A percentile compares a stretch with the other conserved stretches of the same genome.
Conservation (phyloP, 768 basidiomycete genomes). For the Strobilomyces echinocephalus region DNA sequence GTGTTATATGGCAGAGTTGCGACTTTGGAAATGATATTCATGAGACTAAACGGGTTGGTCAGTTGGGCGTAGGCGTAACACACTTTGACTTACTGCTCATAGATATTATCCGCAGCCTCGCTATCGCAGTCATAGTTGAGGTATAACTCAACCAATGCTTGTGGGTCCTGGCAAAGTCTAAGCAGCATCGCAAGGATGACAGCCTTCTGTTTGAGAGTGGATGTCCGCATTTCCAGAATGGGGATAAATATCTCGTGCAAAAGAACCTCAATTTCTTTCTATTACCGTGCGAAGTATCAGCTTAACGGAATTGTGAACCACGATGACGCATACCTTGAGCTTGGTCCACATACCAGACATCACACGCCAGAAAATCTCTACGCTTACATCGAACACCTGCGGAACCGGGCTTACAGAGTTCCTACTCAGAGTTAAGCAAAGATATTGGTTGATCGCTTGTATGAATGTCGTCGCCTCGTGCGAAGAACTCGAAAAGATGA, state of each 20-base stretch:
- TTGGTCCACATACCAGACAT: constrained; percentile 91
- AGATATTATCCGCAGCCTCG: constrained; percentile 92
- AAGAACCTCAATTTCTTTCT: constrained; percentile 99
- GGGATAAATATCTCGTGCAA: constrained; percentile 98
- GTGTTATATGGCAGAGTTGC: constrained; percentile 53
- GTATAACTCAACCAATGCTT: constrained; percentile 96
- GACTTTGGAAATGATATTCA: constrained; percentile 95
- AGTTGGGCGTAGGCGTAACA: constrained; percentile 2
- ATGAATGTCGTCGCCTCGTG: constrained; percentile 85
- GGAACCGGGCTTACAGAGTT: constrained; percentile 94
- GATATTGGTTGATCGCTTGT: constrained; percentile 93
- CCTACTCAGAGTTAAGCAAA: constrained; percentile 86
- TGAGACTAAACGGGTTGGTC: constrained; percentile 47
- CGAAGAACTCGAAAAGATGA: constrained; percentile 87
- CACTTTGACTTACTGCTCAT: constrained; percentile 68
- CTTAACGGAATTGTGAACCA: not conserved
- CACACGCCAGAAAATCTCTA: constrained; percentile 98
- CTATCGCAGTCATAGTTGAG: constrained; percentile 99
- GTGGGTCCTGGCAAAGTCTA: constrained; percentile 90
- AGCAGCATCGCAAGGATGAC: constrained; percentile 86
- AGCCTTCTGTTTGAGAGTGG: constrained; percentile 92
- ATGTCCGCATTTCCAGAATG: constrained; percentile 95
- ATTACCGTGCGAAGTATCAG: constrained; percentile 12
- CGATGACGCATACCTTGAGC: constrained; percentile 64
- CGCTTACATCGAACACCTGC: constrained; percentile 96